phyloP scores from a whole-genome alignment of 495 filamentous ascomycete genomes.

The Letharia columbiana region DNA sequence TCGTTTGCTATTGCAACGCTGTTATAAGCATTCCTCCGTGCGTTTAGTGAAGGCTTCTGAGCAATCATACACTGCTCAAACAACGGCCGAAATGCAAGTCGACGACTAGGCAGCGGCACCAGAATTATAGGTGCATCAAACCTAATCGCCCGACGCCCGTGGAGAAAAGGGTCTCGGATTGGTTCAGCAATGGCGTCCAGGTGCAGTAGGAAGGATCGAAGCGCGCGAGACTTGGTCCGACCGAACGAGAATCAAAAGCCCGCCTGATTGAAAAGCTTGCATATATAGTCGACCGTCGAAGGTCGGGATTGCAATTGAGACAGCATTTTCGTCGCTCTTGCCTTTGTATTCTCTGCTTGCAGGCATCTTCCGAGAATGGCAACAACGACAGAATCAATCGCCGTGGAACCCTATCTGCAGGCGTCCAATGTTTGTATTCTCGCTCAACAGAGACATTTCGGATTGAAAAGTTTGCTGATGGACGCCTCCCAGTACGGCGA shows the following conservation, averaged over 20 bases:
- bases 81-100: not conserved
- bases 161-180: not conserved
- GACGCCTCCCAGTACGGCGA: slow-evolving; percentile 19
- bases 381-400: slow-evolving; percentile 3
- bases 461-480: not conserved
- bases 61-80: not conserved
- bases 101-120: not conserved
- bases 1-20: too few relatives aligned
- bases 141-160: not conserved
- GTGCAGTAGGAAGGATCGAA: not conserved
- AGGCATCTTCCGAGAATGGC: slow-evolving; percentile 8
- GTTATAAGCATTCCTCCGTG: too few relatives aligned
- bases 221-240: not conserved
- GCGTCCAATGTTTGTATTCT: slow-evolving; percentile 9
- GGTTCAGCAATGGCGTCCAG: not conserved
- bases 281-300: not conserved
- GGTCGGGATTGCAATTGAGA: not conserved
- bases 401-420: slow-evolving; percentile 17
- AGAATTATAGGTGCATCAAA: not conserved
- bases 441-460: not conserved
- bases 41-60: not conserved
- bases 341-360: not conserved
- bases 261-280: not conserved
- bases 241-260: not conserved
- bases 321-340: not conserved